These are phyloP conservation scores for Sphagnurus paluster DNA, from an alignment of 1,284 basidiomycete species.

Conservation along the genomic window DNA sequence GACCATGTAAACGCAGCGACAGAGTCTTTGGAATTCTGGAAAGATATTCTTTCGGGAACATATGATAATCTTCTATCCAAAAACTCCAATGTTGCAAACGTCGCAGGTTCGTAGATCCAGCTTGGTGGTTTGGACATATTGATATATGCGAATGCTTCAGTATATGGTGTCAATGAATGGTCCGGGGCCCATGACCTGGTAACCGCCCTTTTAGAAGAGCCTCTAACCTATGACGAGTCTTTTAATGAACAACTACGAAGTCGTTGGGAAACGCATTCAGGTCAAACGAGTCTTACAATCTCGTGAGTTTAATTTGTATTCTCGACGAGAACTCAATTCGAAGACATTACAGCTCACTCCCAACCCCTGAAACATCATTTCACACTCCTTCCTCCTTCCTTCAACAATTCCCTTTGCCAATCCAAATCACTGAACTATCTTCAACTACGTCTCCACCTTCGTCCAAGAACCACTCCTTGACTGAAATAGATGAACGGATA, in stretches of 20 bases:
- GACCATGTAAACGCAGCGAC: slow-evolving; percentile 5
- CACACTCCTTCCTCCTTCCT: slow-evolving; percentile 52
- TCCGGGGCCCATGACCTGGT: slow-evolving; percentile 56
- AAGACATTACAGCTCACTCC: slow-evolving; percentile 16
- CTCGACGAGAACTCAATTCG: not conserved
- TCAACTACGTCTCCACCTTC: slow-evolving; percentile 25
- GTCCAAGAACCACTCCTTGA: slow-evolving; percentile 15
- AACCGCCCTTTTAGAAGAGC: slow-evolving; percentile 68
- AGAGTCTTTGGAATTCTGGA: slow-evolving; percentile 37
- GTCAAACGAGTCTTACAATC: slow-evolving; percentile 31
- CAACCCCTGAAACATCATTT: slow-evolving; percentile 17
- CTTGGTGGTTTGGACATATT: not conserved
- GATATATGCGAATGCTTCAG: slow-evolving; percentile 30
- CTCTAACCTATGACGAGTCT: slow-evolving; percentile 50
- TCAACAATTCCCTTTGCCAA: slow-evolving; percentile 46
- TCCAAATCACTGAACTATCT: slow-evolving; percentile 49
- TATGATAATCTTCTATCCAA: slow-evolving; percentile 33
- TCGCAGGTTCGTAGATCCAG: slow-evolving; percentile 44
- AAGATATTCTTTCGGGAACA: slow-evolving; percentile 34
- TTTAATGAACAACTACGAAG: slow-evolving; percentile 41
- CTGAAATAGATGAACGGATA: slow-evolving; percentile 18
- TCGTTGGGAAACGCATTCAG: slow-evolving; percentile 41
- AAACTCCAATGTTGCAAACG: slow-evolving; percentile 31
- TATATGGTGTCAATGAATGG: slow-evolving; percentile 54
- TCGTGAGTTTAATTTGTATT: slow-evolving; percentile 35